phyloP scores from a whole-genome alignment of 805 yeast genomes.

The Ogataea pini region DNA sequence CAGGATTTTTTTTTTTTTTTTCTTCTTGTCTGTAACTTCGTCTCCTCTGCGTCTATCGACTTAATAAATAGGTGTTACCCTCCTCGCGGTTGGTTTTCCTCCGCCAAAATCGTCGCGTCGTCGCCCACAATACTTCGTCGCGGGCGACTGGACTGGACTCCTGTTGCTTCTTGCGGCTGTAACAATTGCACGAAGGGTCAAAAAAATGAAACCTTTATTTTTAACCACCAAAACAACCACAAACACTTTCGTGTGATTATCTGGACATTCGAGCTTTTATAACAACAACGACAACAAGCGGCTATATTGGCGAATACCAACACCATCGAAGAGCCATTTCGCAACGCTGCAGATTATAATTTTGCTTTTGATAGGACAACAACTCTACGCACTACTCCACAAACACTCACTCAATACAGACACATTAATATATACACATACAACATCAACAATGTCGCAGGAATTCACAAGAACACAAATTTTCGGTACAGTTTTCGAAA shows the following conservation, averaged over 20 bases:
- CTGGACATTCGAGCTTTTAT: too few species aligned
- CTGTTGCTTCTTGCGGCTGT: conserved; percentile 4
- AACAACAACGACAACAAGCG: neutral
- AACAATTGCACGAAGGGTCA: neutral
- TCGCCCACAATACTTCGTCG: neutral
- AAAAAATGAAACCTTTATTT: neutral
- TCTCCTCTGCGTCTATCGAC: neutral
- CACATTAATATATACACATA: neutral
- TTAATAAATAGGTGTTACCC: neutral
- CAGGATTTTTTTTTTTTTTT: neutral
- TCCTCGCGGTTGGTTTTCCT: neutral
- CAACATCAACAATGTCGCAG: conserved; percentile 31
- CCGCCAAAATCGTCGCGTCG: neutral
- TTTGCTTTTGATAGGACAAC: neutral
- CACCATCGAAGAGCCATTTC: too few species aligned
- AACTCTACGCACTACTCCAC: neutral
- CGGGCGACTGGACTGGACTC: conserved; percentile 3
- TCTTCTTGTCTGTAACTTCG: neutral
- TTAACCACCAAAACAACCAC: neutral
- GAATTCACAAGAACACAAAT: conserved; percentile 76
- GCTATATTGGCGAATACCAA: neutral
- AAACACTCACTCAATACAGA: neutral
- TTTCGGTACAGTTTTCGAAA: conserved; percentile 93
- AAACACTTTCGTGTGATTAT: too few species aligned
- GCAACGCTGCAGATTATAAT: too few species aligned